Evolutionary conservation across 2,329 filamentous ascomycete species (phyloP), one percentile per base, ranked within the genome.

Genomic region (Arthrobotrys musiformis): DNA sequence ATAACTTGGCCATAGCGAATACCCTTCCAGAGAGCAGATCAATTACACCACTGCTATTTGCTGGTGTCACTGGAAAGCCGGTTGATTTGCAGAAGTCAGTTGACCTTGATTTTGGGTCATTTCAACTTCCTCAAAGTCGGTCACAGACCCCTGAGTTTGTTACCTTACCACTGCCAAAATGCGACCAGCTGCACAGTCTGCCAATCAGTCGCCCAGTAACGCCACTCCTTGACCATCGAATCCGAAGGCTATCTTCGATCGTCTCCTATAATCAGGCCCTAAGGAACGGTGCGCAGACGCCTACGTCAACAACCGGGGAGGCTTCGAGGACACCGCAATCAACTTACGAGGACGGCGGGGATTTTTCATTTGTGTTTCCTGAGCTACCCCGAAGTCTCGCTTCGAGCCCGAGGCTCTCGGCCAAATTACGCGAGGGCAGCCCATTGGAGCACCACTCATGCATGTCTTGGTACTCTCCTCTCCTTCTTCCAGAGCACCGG

Each of bases 131-230:
- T 17, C 28, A 61, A 40, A 73, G 61, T 30, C 63, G 61, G 28
- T 17, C 48, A 2, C 40, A 40, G 17, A 66, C 61, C 4, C 73
- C 73, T 22, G 66, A 70, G 13, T 4, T 24, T 44, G 28, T 48
- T 8, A 1, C 15, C 52, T 26, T 54, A 5, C 22, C 50, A 2
- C 13, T 66, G 17, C 11, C 58, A 44, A 19, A 11, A n/a, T 35
- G 52, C 17, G n/a, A 19, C n/a, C 24, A 54, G 7, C 33, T 33
- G 7, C 15, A 42, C 46, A 1, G n/a, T 15, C 33, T 77, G 44
- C 66, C 73, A 61, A 35, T 17, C 17, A 77, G 73, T n/a, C 66
- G 73, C 11, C 60, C 66, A 5, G n/a, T 46, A 26, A 77, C 73
- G 2, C 66, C 66, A 33, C 13, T 28, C 7, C 35, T 22, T 1